Evolutionary conservation across 768 basidiomycete genomes (phyloP).

Genomic region (Coprinellus aureogranulatus): DNA sequence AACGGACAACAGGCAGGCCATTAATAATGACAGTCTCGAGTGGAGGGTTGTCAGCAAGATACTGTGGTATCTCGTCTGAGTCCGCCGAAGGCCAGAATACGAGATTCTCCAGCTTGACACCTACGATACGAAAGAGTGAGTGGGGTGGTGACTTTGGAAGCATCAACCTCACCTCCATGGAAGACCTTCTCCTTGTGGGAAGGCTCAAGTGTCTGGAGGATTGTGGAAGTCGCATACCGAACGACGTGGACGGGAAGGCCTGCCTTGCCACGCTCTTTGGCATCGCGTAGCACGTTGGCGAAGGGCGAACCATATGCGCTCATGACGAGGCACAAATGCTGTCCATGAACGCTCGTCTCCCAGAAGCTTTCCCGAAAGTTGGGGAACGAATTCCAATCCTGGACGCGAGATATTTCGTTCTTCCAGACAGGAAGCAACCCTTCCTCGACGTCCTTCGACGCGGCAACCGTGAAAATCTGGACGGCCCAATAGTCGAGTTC

Average conservation of each 20-base stretch:
- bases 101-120: background rate
- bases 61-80: background rate
- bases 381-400: background rate
- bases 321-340: conserved; percentile 13
- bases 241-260: conserved; percentile 15
- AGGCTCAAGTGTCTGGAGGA: background rate
- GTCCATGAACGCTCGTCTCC: conserved; percentile 13
- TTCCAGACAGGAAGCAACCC: conserved; percentile 13
- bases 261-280: conserved; percentile 5
- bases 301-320: background rate
- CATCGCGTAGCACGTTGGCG: conserved; percentile 3
- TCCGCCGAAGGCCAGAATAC: background rate
- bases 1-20: background rate
- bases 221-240: conserved; percentile 6
- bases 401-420: background rate
- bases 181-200: conserved; percentile 10
- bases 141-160: too few species aligned
- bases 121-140: background rate
- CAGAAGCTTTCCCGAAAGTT: conserved; percentile 12
- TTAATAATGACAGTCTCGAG: background rate
- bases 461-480: conserved; percentile 16
- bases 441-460: conserved; percentile 9
- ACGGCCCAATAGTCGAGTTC: conserved; percentile 10
- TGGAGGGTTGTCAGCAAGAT: background rate
- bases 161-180: too few species aligned